Percentiles rank a stretch among this genome's conserved stretches.
These are phyloP conservation scores for Trifolium fragiferum DNA, from an alignment of 306 rosid species.

Conservation along the genomic window DNA sequence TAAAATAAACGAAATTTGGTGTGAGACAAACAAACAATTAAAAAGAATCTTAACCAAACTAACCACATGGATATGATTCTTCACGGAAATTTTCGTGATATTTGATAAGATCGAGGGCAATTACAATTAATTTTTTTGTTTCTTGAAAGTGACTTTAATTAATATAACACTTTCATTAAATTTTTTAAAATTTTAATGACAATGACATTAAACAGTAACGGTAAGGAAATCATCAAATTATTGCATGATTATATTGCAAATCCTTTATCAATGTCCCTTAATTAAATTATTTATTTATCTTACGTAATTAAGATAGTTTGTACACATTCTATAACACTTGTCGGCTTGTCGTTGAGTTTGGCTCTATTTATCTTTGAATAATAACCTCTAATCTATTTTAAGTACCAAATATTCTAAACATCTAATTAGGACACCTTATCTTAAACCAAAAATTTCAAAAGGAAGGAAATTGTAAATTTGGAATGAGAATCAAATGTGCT, in stretches of 20 bases:
- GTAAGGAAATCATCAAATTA: neutral
- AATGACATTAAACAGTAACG: conserved; percentile 20
- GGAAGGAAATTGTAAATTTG: neutral
- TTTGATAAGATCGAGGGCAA: conserved; percentile 42
- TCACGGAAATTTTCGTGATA: conserved; percentile 46
- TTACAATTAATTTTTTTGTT: neutral
- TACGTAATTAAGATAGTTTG: neutral
- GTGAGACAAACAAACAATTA: neutral
- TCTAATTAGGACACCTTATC: neutral
- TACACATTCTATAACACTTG: neutral
- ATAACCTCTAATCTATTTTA: neutral
- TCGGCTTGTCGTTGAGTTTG: neutral
- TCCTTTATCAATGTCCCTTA: too few species aligned
- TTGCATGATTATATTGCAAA: too few species aligned
- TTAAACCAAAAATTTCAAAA: neutral
- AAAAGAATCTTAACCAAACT: neutral
- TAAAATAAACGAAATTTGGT: neutral
- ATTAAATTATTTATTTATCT: too few species aligned
- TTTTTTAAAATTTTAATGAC: neutral
- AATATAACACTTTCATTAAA: neutral
- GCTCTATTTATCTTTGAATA: neutral
- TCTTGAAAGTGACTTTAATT: conserved; percentile 39
- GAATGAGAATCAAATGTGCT: conserved; percentile 1
- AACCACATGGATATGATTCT: conserved; percentile 31
- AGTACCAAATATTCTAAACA: neutral